A percentile compares a stretch with the other conserved stretches of the same genome.
Evolutionary conservation across 148 eudicot species (phyloP).

Genomic region (Rhododendron vialii): DNA sequence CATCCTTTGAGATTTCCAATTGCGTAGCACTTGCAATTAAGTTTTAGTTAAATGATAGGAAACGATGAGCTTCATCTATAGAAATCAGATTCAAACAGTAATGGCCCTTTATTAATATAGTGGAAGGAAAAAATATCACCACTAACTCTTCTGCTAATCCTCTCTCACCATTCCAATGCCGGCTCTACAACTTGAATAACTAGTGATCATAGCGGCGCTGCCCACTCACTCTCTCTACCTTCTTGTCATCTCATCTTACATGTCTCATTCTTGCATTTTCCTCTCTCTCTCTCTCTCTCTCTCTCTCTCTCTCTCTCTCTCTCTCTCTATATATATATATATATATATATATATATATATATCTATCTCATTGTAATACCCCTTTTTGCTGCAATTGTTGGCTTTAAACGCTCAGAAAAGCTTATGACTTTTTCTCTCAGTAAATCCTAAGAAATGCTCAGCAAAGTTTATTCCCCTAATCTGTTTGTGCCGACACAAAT

Average conservation of each 20-base stretch:
- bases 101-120: background rate
- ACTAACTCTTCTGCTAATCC: background rate
- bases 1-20: background rate
- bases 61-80: background rate
- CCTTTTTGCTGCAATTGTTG: background rate
- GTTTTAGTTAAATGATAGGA: background rate
- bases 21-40: background rate
- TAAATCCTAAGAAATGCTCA: background rate
- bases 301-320: background rate
- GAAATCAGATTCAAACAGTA: background rate
- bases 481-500: background rate
- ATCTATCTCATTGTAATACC: no score
- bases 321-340: no score
- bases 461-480: background rate
- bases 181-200: background rate
- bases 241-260: background rate
- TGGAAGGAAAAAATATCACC: background rate
- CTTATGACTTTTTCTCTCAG: background rate
- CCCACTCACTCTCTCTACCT: background rate
- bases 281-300: background rate
- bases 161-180: background rate
- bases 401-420: background rate
- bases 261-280: no score
- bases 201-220: background rate
- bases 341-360: no score